Base-by-base conservation (phyloP, 2,329 filamentous ascomycete genomes). In the Sclerotiophoma versabilis region DNA sequence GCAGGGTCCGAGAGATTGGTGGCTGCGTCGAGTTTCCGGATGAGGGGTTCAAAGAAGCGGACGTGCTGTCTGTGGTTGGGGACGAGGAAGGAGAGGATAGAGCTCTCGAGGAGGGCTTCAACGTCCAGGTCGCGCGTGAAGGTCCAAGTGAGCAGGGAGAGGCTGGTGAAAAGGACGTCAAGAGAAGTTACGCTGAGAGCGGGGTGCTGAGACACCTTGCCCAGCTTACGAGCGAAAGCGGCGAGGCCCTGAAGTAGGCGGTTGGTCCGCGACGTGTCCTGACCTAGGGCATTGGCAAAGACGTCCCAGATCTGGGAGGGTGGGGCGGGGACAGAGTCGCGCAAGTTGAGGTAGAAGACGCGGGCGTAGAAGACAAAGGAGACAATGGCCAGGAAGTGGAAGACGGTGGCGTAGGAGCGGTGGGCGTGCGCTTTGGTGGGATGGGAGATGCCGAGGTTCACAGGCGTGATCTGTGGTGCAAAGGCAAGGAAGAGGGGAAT, bases 61-160 rank as follows among this genome's bases (percentile, higher is more conserved):
- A 54, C 22, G 39, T 73, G 70, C 38, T 72, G 71, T 38, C 68
- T 66, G 14, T 66, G 54, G 27, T 60, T 59, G 4, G 61, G 56
- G 14, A 63, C 55, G 2, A 73, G 39, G 43, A 70, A 70, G 5
- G 68, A 65, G 6, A 76, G 52, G 23, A 71, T 46, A 37, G 68
- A 73, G 53, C 62, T 70, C 19, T 71, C 62, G 7, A 86, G 65
- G 59, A 87, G 81, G 9, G 80, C 75, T n/a, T 74, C 71, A 0
- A 80, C 76, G 59, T 84, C 79, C 3, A 83, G 73, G 19, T 80
- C 78, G 26, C 83, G 77, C 1, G 82, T 77, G 33, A 83, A 83
- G n/a, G 82, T 80, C 84, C 85, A 87, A 2, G 82, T 51, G 1
- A 83, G 79, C n/a, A 87, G 69, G 50, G 80, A 82, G 12, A 84